phyloP scores from a whole-genome alignment of 164 flowering plant species.

The Annona cherimola region DNA sequence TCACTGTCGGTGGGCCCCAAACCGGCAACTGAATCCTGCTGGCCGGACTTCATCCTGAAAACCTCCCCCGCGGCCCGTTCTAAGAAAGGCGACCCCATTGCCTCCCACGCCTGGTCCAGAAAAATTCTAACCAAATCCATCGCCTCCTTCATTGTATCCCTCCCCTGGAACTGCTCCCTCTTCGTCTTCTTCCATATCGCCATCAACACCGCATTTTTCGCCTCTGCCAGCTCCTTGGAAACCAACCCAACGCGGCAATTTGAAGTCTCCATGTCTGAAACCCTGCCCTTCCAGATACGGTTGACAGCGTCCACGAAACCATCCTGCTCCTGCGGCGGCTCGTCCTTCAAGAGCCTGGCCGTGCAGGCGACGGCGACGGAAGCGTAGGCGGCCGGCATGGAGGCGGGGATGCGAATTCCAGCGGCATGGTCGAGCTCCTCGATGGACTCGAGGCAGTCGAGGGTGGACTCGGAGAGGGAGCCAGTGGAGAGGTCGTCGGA shows the following conservation, averaged over 20 bases:
- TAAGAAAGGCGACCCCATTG: conserved; percentile 52
- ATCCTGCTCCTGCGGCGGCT: neutral
- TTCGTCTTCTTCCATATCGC: conserved; percentile 34
- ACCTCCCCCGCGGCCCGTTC: conserved; percentile 27
- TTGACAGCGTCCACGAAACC: conserved; percentile 40
- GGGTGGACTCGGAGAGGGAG: conserved; percentile 33
- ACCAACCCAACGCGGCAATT: conserved; percentile 26
- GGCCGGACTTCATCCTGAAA: conserved; percentile 2
- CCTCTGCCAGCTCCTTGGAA: conserved; percentile 25
- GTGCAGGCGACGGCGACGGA: conserved; percentile 53
- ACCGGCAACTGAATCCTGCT: neutral
- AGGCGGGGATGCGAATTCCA: conserved; percentile 21
- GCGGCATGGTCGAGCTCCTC: conserved; percentile 28
- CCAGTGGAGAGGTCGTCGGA: conserved; percentile 25
- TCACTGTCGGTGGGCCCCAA: neutral
- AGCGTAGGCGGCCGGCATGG: conserved; percentile 48
- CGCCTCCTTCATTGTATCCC: conserved; percentile 36
- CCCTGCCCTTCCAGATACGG: conserved; percentile 53
- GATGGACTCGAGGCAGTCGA: conserved; percentile 37
- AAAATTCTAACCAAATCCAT: conserved; percentile 27
- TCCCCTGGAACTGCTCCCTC: conserved; percentile 14
- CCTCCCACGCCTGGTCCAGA: conserved; percentile 37
- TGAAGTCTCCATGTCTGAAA: conserved; percentile 27
- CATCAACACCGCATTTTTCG: conserved; percentile 40
- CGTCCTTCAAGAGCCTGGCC: conserved; percentile 30